Evolutionary conservation across 2,329 filamentous ascomycete species (phyloP).

Genomic region (Colletotrichum sp.): DNA sequence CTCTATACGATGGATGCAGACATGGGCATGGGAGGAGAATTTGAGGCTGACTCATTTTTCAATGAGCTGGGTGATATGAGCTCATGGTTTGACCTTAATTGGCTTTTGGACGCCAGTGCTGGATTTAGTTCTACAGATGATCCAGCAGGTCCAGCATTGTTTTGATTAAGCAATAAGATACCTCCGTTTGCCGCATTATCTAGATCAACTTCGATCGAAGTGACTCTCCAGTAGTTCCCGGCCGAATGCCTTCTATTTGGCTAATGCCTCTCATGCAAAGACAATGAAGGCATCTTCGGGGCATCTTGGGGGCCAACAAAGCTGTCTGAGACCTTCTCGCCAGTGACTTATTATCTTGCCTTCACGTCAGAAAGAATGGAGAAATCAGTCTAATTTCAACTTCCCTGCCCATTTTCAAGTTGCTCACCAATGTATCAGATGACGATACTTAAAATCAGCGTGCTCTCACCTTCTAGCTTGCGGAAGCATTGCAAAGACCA

Average conservation of each 20-base stretch:
- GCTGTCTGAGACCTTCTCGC: too few species aligned
- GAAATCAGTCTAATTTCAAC: neutral
- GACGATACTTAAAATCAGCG: neutral
- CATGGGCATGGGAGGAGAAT: neutral
- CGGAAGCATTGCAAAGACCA: neutral
- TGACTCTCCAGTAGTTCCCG: too few species aligned
- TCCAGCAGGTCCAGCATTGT: neutral
- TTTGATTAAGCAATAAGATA: neutral
- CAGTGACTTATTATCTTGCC: too few species aligned
- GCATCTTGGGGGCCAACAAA: too few species aligned
- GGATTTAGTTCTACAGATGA: neutral
- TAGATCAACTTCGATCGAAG: too few species aligned
- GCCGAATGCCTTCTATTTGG: too few species aligned
- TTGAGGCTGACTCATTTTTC: conserved; percentile 17
- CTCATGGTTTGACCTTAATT: conserved; percentile 30
- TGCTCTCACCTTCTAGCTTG: neutral
- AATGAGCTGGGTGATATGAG: conserved; percentile 29
- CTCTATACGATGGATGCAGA: neutral
- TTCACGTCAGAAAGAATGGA: too few species aligned
- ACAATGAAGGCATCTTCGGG: too few species aligned
- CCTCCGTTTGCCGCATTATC: neutral
- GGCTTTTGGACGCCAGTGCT: conserved; percentile 14
- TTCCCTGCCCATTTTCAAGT: neutral
- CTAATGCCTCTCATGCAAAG: too few species aligned
- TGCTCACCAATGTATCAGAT: neutral